phyloP scores from a whole-genome alignment of 31 red algal species.

The Odonthalia washingtoniensis region DNA sequence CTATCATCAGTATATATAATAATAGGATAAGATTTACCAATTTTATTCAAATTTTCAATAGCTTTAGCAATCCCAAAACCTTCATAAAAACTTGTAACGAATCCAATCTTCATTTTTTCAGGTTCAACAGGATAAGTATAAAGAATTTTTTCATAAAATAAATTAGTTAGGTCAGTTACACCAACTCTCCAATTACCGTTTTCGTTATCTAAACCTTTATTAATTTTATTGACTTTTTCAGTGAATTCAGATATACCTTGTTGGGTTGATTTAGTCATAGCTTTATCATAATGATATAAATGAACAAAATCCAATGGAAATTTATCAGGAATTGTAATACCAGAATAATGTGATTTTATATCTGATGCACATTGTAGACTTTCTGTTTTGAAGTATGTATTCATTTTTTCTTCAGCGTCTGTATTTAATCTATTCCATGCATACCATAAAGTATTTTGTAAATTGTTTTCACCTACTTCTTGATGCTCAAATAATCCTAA shows the following conservation, averaged over 20 bases:
- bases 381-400: conserved; percentile 24
- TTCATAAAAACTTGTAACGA: conserved; percentile 57
- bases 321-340: conserved; percentile 30
- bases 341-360: conserved; percentile 37
- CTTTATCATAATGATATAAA: conserved; percentile 48
- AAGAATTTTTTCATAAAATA: conserved; percentile 45
- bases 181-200: conserved; percentile 41
- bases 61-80: not conserved
- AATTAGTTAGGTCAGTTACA: conserved; percentile 59
- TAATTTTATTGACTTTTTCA: not conserved
- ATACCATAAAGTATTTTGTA: conserved; percentile 75
- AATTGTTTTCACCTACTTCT: conserved; percentile 65
- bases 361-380: conserved; percentile 26
- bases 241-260: conserved; percentile 33
- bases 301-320: conserved; percentile 67
- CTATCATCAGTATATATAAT: conserved; percentile 21
- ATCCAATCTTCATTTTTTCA: conserved; percentile 48
- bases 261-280: conserved; percentile 26
- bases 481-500: conserved; percentile 67
- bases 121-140: conserved; percentile 54
- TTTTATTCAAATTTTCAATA: conserved; percentile 7
- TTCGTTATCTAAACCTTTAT: conserved; percentile 28
- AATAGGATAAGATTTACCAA: not conserved
- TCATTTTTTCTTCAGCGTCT: conserved; percentile 50
- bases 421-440: conserved; percentile 59